phyloP scores from a whole-genome alignment of 768 basidiomycete species.

The Suillus alpinus region DNA sequence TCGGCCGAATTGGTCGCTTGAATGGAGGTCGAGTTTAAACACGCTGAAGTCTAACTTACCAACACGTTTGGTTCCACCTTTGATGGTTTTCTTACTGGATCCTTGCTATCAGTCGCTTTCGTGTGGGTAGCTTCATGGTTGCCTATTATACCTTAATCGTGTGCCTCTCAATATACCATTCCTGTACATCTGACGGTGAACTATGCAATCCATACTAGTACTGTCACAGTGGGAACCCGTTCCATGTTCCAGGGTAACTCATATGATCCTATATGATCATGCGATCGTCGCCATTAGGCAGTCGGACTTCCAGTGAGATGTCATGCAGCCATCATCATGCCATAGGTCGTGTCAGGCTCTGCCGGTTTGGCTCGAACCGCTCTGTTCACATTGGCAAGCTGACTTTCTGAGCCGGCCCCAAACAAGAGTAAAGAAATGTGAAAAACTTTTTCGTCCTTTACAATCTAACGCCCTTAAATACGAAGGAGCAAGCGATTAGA shows the following conservation, averaged over 20 bases:
- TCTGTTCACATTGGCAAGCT: background rate
- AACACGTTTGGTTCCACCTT: too few relatives aligned
- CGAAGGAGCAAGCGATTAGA: background rate
- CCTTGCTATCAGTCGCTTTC: background rate
- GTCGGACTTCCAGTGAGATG: background rate
- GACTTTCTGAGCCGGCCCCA: background rate
- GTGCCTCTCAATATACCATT: background rate
- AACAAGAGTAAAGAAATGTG: constrained; percentile 20
- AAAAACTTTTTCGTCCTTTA: constrained; percentile 15
- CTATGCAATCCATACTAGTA: background rate
- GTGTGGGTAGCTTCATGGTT: background rate
- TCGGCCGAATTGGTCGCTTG: constrained; percentile 50
- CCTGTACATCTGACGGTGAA: background rate
- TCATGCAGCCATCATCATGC: background rate
- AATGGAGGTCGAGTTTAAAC: background rate
- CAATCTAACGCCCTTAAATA: background rate
- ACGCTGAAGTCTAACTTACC: background rate
- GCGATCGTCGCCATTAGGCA: background rate
- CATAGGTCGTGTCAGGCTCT: background rate
- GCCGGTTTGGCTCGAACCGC: background rate
- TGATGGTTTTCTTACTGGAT: background rate
- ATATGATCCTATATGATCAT: background rate
- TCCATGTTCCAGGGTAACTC: background rate
- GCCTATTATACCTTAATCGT: background rate
- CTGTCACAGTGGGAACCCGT: background rate